Evolutionary conservation across 768 basidiomycete genomes (phyloP).

Genomic region (Sarcomyxa edulis): DNA sequence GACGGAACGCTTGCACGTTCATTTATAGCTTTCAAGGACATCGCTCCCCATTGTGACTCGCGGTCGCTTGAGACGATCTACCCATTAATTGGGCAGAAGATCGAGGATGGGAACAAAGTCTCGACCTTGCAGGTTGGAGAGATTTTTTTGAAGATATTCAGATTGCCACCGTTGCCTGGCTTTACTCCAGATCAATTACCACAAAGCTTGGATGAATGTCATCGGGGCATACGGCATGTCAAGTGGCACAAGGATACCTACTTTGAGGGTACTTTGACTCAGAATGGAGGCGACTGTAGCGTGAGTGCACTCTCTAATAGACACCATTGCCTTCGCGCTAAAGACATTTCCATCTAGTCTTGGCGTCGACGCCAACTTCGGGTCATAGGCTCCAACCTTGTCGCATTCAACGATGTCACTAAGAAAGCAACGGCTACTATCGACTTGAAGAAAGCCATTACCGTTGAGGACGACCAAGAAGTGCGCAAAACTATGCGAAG

Average conservation of each 20-base stretch:
- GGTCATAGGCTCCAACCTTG: slow-evolving; percentile 78
- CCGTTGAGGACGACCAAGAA: slow-evolving; percentile 74
- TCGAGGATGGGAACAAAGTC: slow-evolving; percentile 50
- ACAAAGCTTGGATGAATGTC: slow-evolving; percentile 89
- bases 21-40: slow-evolving; percentile 85
- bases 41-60: slow-evolving; percentile 79
- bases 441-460: slow-evolving; percentile 77
- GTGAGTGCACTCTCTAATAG: no score
- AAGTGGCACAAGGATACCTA: slow-evolving; percentile 95
- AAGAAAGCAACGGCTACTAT: slow-evolving; percentile 89
- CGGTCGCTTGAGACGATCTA: slow-evolving; percentile 79
- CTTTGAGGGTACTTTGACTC: slow-evolving; percentile 89
- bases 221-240: slow-evolving; percentile 81
- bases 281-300: slow-evolving; percentile 87
- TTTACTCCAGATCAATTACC: slow-evolving; percentile 74
- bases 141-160: slow-evolving; percentile 85
- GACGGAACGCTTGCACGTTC: slow-evolving; percentile 88
- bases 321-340: neutral
- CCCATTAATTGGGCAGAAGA: slow-evolving; percentile 74
- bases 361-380: slow-evolving; percentile 82
- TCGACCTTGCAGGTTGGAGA: slow-evolving; percentile 77
- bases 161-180: slow-evolving; percentile 86
- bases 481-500: slow-evolving; percentile 38
- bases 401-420: slow-evolving; percentile 92
- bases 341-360: slow-evolving; percentile 38